Evolutionary conservation across 78 protist genomes (phyloP), one percentile per base, ranked within the genome.

Genomic region (Dictyostelium citrinum): DNA sequence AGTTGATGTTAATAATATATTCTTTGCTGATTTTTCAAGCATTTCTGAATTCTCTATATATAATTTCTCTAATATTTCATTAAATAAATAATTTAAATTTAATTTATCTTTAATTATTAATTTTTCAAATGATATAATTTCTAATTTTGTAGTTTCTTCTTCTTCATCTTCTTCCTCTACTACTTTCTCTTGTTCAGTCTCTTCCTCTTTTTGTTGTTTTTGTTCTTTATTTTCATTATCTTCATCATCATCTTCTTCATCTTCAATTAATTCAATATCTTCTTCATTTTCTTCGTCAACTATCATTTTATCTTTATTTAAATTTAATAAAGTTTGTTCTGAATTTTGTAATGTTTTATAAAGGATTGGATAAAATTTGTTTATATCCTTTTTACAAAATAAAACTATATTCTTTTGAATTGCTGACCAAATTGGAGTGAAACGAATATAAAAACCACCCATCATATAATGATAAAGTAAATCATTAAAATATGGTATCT

Each of bases 401-500:
- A 11, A 29, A 1, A 46, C 1, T 7, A 88, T 58, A 39, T 46
- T n/a, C 67, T 88, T 88, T 68, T 88, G 93, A 46, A 78, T 43
- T 17, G 81, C 29, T 8, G 64, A 31, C 93, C 93, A 88, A 33
- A 88, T 76, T 67, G 85, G 93, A 12, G 84, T 88, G 24, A 33
- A 88, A 33, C 93, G 33, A 46, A 88, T 88, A 35, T 88, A 88
- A 33, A 79, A 49, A 43, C 72, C 24, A 88, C 93, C 93, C 39
- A 88, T 27, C 29, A 88, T 33, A 35, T 88, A 88, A 83, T 88
- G 24, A 45, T 61, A 88, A 27, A 88, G 39, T 1, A 77, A 76
- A 24, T 61, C 46, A 31, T 78, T 45, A 8, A 88, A 17, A 33
- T 61, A 16, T 16, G 16, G 37, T 11, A 49, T 61, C 14, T 88